Evolutionary conservation across 306 rosid genomes (phyloP), one percentile per base, ranked within the genome.

Genomic region (Pyrus betulifolia): DNA sequence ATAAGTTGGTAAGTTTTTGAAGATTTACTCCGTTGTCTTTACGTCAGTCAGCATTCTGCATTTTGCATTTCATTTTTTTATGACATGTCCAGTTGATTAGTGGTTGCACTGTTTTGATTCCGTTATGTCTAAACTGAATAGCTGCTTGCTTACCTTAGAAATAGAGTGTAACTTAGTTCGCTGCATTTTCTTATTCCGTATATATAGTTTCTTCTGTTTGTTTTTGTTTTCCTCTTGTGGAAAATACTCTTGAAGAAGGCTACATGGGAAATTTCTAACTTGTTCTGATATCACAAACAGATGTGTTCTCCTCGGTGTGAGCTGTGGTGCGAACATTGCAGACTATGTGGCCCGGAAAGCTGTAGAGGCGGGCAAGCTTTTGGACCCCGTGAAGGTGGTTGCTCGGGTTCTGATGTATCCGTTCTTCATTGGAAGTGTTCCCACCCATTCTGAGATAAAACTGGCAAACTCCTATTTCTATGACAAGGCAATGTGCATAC

Each of bases 251-350:
- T 22, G n/a, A 72, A 17, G 73, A 35, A 51, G 19, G 55, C 46
- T 40, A 42, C 17, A 62, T 31, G 22, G 42, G 51, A 30, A 73
- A 61, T 51, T 71, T 72, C 77, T 87, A 76, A 86, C 74, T 21
- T 42, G 42, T 70, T 52, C 23, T 74, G 52, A 38, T 68, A 8
- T 63, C 67, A 83, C 79, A 76, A 87, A 74, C 92, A 92, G 99
- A 82, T 90, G 97, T 65, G 93, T 95, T 84, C 99, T 95, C 76
- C 93, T 95, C 67, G 99, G 97, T 18, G 97, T 86, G 70, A 95
- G 99, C 84, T 95, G 97, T 82, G 99, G 99, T 79, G 97, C 99
- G 67, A 95, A 95, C 83, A 87, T 95, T 87, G 97, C 97, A 42
- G 88, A 95, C 78, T 87, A 86, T 63, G 97, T 95, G 75, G 93